Evolutionary conservation across 208 protist genomes (phyloP).

Genomic region (Crithidia brevicula): DNA sequence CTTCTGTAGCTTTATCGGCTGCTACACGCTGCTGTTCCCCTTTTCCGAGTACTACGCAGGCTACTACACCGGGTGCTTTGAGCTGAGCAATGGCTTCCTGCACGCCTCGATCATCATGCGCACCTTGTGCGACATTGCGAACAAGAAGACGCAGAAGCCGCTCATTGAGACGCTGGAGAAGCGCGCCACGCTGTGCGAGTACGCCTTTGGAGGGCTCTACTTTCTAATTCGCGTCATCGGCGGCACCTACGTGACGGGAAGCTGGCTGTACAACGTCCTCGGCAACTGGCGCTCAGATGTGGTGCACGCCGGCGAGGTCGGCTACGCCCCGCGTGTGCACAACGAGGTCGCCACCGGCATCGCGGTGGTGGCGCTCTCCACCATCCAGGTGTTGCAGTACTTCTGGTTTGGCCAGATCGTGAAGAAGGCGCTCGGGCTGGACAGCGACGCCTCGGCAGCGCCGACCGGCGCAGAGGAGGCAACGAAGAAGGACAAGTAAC

Average conservation of each 20-base stretch:
- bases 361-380: slow-evolving; percentile 48
- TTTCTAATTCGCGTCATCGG: slow-evolving; percentile 70
- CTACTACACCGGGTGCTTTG: slow-evolving; percentile 90
- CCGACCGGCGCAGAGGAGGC: background rate
- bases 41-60: slow-evolving; percentile 72
- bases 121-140: slow-evolving; percentile 29
- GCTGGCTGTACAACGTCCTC: slow-evolving; percentile 44
- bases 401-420: slow-evolving; percentile 81
- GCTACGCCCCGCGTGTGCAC: slow-evolving; percentile 50
- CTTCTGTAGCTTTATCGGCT: slow-evolving; percentile 66
- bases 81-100: slow-evolving; percentile 77
- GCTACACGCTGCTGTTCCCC: slow-evolving; percentile 76
- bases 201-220: slow-evolving; percentile 71
- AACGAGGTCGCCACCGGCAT: slow-evolving; percentile 59
- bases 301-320: slow-evolving; percentile 25
- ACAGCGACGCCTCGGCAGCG: slow-evolving; percentile 9
- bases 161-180: slow-evolving; percentile 25
- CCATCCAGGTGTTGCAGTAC: slow-evolving; percentile 81
- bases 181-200: slow-evolving; percentile 43
- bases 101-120: slow-evolving; percentile 65
- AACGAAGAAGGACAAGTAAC: slow-evolving; percentile 35
- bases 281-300: slow-evolving; percentile 37
- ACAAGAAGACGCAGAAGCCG: slow-evolving; percentile 22
- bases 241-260: slow-evolving; percentile 57
- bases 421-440: slow-evolving; percentile 35